Evolutionary conservation across 305 asterid genomes (phyloP).

Genomic region (Plantago lanceolata): DNA sequence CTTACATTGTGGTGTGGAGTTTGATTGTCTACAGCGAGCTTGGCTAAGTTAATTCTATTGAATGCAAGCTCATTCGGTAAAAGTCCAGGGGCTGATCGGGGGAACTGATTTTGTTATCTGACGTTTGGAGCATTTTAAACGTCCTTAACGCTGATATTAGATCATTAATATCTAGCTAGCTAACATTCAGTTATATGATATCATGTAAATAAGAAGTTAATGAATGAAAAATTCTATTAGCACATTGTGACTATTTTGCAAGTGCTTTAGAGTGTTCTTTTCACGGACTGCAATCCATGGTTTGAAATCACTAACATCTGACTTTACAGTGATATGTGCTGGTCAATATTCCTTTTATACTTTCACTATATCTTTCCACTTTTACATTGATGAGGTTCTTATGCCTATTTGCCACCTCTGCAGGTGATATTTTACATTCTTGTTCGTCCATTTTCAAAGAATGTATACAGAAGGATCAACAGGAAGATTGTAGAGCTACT

Average conservation of each 20-base stretch:
- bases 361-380: constrained; percentile 14
- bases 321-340: not conserved
- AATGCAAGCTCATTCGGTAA: not conserved
- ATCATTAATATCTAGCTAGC: no score
- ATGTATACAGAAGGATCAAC: constrained; percentile 56
- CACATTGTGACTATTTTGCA: not conserved
- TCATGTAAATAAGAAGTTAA: not conserved
- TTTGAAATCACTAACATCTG: no score
- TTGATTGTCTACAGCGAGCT: not conserved
- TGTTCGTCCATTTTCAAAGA: constrained; percentile 64
- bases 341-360: not conserved
- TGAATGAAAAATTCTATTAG: not conserved
- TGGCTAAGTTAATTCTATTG: not conserved
- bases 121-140: not conserved
- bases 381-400: constrained; percentile 8
- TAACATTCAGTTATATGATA: not conserved
- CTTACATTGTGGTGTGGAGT: no score
- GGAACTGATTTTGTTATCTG: not conserved
- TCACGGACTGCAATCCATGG: no score
- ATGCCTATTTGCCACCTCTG: constrained; percentile 20
- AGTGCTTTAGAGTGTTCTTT: not conserved
- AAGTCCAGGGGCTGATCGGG: no score
- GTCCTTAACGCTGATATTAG: not conserved
- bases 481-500: constrained; percentile 54
- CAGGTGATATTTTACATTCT: constrained; percentile 59